Conservation (phyloP, 139 green algal species). For the Volvox reticuliferus region DNA sequence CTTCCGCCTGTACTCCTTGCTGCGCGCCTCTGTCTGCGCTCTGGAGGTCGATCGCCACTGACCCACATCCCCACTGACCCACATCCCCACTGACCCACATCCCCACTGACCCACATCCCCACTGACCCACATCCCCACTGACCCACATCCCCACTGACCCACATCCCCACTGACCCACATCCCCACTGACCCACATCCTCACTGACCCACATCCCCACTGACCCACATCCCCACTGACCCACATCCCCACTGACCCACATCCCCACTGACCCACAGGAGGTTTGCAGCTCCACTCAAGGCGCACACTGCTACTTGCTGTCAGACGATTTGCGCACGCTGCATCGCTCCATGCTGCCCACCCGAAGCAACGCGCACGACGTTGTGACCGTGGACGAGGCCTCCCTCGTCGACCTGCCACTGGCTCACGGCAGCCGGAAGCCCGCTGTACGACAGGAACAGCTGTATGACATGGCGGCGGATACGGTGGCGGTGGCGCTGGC, state of each 20-base stretch:
- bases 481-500: constrained; percentile 37
- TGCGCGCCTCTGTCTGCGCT: too few relatives aligned
- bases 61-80: too few relatives aligned
- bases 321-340: not conserved
- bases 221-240: too few relatives aligned
- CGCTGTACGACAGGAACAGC: constrained; percentile 11
- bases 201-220: too few relatives aligned
- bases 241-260: not conserved
- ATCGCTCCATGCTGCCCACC: constrained; percentile 8
- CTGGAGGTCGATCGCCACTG: too few relatives aligned
- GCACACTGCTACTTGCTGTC: constrained; percentile 24
- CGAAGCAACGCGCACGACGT: not conserved
- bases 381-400: constrained; percentile 14
- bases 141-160: too few relatives aligned
- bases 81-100: too few relatives aligned
- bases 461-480: constrained; percentile 41
- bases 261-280: constrained; percentile 15
- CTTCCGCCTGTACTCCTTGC: too few relatives aligned
- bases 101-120: too few relatives aligned
- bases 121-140: too few relatives aligned
- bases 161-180: too few relatives aligned
- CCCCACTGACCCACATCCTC: too few relatives aligned
- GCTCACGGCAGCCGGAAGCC: not conserved
- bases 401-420: constrained; percentile 28
- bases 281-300: not conserved